Conservation (phyloP, 257 asterid genomes). For the Penstemon barbatus region DNA sequence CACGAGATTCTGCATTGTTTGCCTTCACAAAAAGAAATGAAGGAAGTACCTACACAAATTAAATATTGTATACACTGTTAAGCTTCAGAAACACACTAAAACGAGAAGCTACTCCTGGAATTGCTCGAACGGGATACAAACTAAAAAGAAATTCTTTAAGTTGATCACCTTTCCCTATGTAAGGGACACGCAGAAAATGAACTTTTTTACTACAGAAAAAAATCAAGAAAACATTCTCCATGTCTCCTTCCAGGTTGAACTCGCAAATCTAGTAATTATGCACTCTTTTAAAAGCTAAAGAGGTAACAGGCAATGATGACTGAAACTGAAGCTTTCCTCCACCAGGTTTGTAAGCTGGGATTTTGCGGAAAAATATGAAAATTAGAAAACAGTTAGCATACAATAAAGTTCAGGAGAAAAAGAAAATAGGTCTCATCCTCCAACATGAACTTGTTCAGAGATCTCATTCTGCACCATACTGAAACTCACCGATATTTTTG, state of each 20-base stretch:
- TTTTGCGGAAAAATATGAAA: no score
- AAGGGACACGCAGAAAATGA: background rate
- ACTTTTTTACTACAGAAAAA: background rate
- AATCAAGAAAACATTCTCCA: background rate
- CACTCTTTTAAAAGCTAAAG: background rate
- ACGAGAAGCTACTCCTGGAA: conserved; percentile 6
- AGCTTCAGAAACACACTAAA: conserved; percentile 15
- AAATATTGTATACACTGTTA: conserved; percentile 22
- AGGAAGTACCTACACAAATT: conserved; percentile 64
- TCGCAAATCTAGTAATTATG: no score
- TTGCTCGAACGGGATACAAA: conserved; percentile 4
- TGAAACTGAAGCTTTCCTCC: background rate
- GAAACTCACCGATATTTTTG: no score
- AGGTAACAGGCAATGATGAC: background rate
- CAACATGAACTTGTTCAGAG: no score
- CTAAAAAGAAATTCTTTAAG: background rate
- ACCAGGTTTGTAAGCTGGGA: no score
- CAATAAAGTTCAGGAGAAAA: no score
- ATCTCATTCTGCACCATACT: no score
- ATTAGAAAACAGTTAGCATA: no score
- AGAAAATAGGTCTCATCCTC: no score
- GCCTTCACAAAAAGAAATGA: conserved; percentile 91
- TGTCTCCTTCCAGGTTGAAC: no score
- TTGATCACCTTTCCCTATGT: background rate
- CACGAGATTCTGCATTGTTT: conserved; percentile 72